Evolutionary conservation across 768 basidiomycete species (phyloP).

Genomic region (Termitomyces sp.): DNA sequence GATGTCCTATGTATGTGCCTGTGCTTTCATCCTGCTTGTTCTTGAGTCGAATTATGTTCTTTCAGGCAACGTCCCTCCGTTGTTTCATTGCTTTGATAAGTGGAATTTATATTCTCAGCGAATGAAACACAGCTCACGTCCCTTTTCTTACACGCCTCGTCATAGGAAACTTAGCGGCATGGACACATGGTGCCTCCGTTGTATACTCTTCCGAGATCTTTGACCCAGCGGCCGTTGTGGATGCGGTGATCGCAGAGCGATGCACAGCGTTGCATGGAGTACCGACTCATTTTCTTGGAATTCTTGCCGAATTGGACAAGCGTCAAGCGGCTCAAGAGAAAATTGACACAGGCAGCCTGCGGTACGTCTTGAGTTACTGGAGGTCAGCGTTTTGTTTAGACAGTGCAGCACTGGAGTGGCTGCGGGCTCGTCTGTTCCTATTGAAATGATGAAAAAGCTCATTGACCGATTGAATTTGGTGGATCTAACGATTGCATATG

Average conservation of each 20-base stretch:
- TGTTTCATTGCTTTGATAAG: conserved; percentile 92
- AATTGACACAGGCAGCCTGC: conserved; percentile 49
- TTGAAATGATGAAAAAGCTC: conserved; percentile 73
- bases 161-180: conserved; percentile 78
- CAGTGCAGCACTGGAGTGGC: conserved; percentile 68
- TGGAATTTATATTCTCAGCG: conserved; percentile 24
- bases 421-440: conserved; percentile 77
- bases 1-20: conserved; percentile 65
- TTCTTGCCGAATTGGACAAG: conserved; percentile 64
- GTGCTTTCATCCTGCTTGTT: not conserved
- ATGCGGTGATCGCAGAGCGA: conserved; percentile 62
- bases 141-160: conserved; percentile 55
- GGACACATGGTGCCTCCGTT: conserved; percentile 70
- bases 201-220: conserved; percentile 73
- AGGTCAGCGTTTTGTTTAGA: not conserved
- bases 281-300: conserved; percentile 81
- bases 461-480: conserved; percentile 64
- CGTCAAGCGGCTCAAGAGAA: conserved; percentile 43
- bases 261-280: conserved; percentile 85
- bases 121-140: conserved; percentile 6
- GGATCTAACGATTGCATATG: conserved; percentile 78
- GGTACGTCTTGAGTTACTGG: conserved; percentile 38
- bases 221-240: conserved; percentile 64
- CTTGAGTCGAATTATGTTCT: not conserved
- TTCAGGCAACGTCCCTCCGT: conserved; percentile 76